Base-by-base conservation (phyloP, 371 early-diverging fungal species). In the Mortierella sp. region DNA sequence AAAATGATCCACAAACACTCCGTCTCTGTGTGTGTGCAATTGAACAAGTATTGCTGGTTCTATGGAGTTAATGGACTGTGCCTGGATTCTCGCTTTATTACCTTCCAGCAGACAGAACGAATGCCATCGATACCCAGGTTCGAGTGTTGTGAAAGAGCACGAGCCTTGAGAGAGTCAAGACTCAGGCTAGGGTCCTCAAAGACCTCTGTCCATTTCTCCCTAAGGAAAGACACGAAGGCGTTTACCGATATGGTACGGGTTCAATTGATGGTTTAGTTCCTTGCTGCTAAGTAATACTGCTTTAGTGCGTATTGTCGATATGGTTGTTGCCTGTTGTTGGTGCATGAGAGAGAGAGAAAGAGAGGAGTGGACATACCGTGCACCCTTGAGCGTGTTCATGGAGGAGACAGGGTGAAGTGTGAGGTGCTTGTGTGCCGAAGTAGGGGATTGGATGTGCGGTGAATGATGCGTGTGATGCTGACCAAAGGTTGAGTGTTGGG, bases 31-130 rank as follows among this genome's bases (percentile, higher is more conserved):
- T 56, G 27, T 60, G 7, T 27, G 32, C 38, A 68, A 68, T 68
- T 68, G 68, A 68, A 24, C 38, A 24, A 11, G 35, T 32, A 6
- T 21, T 18, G 32, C 32, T 16, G 18, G 7, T 6, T 6, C 11
- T 27, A 58, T 12, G 27, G 29, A 14, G 4, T 58, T 29, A 4
- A 29, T 18, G 18, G 16, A 6, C 0, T 51, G 51, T 5, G 51
- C 21, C 51, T 51, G 1, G 4, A 18, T 35, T 18, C 16, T 63
- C 63, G 16, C 51, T 68, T 54, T 76, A 89, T 54, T 76, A 89
- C 89, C 88, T 88, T 89, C 89, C 89, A 89, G 56, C 88, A 89
- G 41, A 89, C 83, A 35, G 88, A 88, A 44, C 89, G 87, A 41
- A 89, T 82, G 27, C 89, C 86, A 68, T 87, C 87, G 56, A 51